Evolutionary conservation across 495 filamentous ascomycete genomes (phyloP), one percentile per base, ranked within the genome.

Genomic region (Aspergillus indologenus): DNA sequence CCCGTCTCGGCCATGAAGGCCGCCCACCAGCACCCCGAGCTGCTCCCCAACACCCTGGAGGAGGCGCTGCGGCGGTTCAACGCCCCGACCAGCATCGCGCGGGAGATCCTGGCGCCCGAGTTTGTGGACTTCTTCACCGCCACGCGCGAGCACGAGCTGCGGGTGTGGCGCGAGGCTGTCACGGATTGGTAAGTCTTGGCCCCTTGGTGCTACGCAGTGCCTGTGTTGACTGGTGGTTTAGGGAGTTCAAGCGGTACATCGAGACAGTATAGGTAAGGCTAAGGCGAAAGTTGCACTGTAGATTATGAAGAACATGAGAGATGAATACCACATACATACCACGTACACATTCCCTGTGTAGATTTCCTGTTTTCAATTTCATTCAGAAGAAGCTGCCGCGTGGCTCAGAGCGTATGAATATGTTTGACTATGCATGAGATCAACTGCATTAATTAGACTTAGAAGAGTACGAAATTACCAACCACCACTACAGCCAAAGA

Each of bases 101-200:
- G 92, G 53, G 87, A 96, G 72, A 89, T 92, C 1, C 87, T 97
- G 62, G 91, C 90, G 0, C 83, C 92, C 62, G 90, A 91, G 17
- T 97, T 97, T 74, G 92, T 97, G 15, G 91, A 96, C 4, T 93
- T 96, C 68, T 97, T 83, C 75, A 88, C 86, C 3, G 92, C 92
- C n/a, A 96, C 92, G 19, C 83, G 92, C 53, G 87, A 91, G 66
- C 91, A 97, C 73, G 92, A 97, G 72, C 78, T 91, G 61, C 75
- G 84, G 57, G 74, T 95, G 1, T 97, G 92, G 91, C 88, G 96
- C 65, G 92, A 96, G 68, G 89, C 90, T 1, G 90, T 96, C n/a
- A 96, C 91, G 31, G 91, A 96, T 72, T 96, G 91, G 90, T 89
- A 73, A 67, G 83, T 78, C 17, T n/a, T 20, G 19, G 5, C 48